phyloP scores from a whole-genome alignment of 176 grass and related monocot species.

The Carex cristatella region DNA sequence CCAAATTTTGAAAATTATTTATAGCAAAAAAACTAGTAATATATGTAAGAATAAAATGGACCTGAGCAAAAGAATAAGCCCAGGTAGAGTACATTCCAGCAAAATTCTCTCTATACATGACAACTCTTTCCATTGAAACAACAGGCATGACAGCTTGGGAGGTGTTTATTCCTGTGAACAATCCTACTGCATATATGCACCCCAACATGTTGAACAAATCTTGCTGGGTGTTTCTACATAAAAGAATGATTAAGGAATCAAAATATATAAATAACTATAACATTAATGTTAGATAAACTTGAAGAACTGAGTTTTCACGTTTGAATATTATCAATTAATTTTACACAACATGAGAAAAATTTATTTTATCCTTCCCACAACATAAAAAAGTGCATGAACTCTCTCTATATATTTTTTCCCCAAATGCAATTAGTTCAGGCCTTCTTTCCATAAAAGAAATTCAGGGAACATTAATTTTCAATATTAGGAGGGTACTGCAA shows the following conservation, averaged over 20 bases:
- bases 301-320: background rate
- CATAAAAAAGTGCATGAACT: no score
- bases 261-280: no score
- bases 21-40: no score
- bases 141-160: conserved; percentile 27
- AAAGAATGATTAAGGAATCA: background rate
- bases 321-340: background rate
- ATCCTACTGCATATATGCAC: conserved; percentile 6
- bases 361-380: no score
- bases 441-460: no score
- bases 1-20: no score
- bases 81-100: conserved; percentile 80
- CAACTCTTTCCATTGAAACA: conserved; percentile 31
- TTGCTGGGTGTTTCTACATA: conserved; percentile 43
- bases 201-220: conserved; percentile 69
- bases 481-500: no score
- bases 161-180: conserved; percentile 32
- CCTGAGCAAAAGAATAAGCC: conserved; percentile 71
- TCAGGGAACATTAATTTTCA: no score
- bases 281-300: background rate
- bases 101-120: conserved; percentile 68
- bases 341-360: background rate
- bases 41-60: background rate
- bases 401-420: no score
- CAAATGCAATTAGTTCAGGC: no score